These are phyloP conservation scores for Globisporangium nunn DNA, from an alignment of 352 stramenopile species.

Conservation along the genomic window DNA sequence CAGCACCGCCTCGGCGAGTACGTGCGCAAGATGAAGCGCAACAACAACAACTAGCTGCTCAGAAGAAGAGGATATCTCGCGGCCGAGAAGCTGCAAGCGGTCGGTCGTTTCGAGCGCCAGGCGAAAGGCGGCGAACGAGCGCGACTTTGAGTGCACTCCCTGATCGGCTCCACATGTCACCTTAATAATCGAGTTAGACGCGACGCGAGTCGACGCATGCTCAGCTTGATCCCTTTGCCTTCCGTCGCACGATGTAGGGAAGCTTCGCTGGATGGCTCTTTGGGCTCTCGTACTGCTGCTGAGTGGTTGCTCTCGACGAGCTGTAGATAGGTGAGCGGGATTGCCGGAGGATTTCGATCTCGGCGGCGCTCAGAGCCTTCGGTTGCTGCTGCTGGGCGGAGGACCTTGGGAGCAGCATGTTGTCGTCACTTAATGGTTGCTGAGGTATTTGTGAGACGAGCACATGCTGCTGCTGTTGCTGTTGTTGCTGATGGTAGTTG, in stretches of 20 bases:
- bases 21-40: constrained; percentile 75
- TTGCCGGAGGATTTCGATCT: constrained; percentile 9
- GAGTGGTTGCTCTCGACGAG: background rate
- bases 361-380: constrained; percentile 6
- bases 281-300: background rate
- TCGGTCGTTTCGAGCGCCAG: too few species aligned
- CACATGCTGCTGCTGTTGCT: background rate
- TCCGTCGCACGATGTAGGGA: constrained; percentile 35
- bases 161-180: too few species aligned
- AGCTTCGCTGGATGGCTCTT: constrained; percentile 22
- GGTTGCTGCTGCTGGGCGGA: background rate
- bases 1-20: constrained; percentile 86
- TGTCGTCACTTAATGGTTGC: background rate
- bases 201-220: background rate
- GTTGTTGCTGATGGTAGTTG: too few species aligned
- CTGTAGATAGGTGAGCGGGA: background rate
- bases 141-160: too few species aligned
- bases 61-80: too few species aligned
- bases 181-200: background rate
- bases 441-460: background rate
- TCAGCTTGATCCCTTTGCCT: constrained; percentile 11
- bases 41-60: constrained; percentile 44
- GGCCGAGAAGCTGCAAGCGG: too few species aligned
- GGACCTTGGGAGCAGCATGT: background rate
- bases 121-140: too few species aligned